Base-by-base conservation (phyloP, 2,329 filamentous ascomycete species). In the Monosporascus sp. region DNA sequence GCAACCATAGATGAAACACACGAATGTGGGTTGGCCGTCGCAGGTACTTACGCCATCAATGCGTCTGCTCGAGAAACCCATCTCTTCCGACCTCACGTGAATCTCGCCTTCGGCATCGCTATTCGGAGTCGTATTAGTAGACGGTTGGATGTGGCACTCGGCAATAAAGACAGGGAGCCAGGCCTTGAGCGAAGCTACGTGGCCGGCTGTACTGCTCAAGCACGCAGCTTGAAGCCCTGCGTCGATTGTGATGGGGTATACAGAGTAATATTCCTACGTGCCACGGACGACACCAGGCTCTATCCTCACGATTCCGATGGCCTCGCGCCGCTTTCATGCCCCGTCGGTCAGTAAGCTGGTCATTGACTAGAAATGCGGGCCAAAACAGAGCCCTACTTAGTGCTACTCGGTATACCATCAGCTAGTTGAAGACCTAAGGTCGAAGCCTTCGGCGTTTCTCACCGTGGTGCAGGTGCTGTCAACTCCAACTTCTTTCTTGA, bases 231-330 rank as follows among this genome's bases (percentile, higher is more conserved):
- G 63, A 1, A 65, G 20, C 35, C 58, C 53, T 7, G 59, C 57
- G 37, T 65, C 63, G 20, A 65, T 57, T 2, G 55, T 58, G 46
- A 57, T 51, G 18, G 63, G 64, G 50, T 65, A 63, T 14, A 59
- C 48, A 1, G 55, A 49, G 31, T 63, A 44, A 35, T 8, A 55
- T 41, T 11, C 28, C 20, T 22, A 20, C 24, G 22, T 14, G 38
- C n/a, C 40, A 18, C 9, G 6, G 17, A 22, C n/a, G n/a, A n/a
- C n/a, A n/a, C n/a, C n/a, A 17, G 52, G 52, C 8, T 40, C 8
- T 14, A 51, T 7, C 9, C 15, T 17, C 11, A 37, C 37, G 15
- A 43, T 51, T 3, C 18, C 40, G 3, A 54, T 51, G 17, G 43
- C 48, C 51, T 48, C 2, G 7, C 14, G 2, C n/a, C 48, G 41